phyloP scores from a whole-genome alignment of 2,329 filamentous ascomycete genomes.

The Stemphylium lycopersici region DNA sequence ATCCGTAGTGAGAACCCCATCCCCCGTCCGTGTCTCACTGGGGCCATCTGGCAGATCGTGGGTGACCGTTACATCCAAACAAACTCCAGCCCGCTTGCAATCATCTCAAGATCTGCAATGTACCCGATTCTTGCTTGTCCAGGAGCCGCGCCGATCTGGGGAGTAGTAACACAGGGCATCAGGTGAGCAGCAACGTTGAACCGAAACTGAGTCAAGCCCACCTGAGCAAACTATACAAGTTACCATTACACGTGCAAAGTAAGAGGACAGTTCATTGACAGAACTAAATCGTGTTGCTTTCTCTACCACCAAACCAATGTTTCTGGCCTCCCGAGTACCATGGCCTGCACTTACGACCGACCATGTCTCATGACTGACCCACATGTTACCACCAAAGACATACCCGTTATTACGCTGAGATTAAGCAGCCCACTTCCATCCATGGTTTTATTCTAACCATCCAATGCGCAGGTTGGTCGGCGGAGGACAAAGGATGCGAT shows the following conservation, averaged over 20 bases:
- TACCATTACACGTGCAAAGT: neutral
- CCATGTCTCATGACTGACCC: neutral
- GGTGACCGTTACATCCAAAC: constrained; percentile 6
- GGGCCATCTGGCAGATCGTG: constrained; percentile 2
- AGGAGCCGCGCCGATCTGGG: neutral
- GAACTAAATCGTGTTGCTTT: neutral
- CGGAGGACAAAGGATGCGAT: neutral
- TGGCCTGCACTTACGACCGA: neutral
- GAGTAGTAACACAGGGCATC: constrained; percentile 8
- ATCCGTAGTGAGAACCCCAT: neutral
- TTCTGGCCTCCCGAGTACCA: neutral
- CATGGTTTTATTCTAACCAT: neutral
- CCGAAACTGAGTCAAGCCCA: neutral
- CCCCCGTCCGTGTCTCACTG: constrained; percentile 1
- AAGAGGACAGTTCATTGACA: neutral
- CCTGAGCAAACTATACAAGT: neutral
- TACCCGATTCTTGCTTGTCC: neutral
- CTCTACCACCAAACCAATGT: neutral
- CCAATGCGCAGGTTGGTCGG: neutral
- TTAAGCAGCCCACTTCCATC: neutral
- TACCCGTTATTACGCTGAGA: neutral
- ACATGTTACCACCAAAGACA: neutral
- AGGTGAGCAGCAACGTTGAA: constrained; percentile 1
- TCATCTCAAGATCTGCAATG: constrained; percentile 1
- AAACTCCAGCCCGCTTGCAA: neutral